Base-by-base conservation (phyloP, 2,329 filamentous ascomycete species). In the Ilyonectria robusta region DNA sequence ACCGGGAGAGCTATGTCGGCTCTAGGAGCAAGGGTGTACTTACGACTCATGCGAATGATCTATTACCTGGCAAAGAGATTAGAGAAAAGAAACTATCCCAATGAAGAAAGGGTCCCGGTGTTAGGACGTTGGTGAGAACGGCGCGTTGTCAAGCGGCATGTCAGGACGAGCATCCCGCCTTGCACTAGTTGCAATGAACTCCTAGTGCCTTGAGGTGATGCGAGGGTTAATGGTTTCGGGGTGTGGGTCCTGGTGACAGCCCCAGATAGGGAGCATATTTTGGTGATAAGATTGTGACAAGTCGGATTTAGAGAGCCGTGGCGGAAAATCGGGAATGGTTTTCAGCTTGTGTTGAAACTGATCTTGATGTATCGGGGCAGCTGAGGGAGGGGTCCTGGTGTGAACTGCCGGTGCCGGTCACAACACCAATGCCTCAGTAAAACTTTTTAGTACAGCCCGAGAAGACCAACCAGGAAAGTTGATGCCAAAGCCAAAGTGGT, bases 131-230 rank as follows among this genome's bases (percentile, higher is more conserved):
- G 50, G 13, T 53, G n/a, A 53, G 50, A 35, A n/a, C 33, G 33
- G 31, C 21, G 33, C 37, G 44, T 65, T 23, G 50, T 26, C 51
- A 54, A 54, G 42, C 46, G 51, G 55, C 46, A 40, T 54, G 53
- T 40, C n/a, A 31, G 57, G 51, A 61, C 21, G 40, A 48, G 47
- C 57, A 59, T 35, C 46, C 26, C 37, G 46, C 40, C 50, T 47
- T 50, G 53, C 65, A 46, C 62, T 65, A 57, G 65, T 53, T 37
- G 60, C 23, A 42, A 56, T 42, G 15, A 50, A 56, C 54, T 53
- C 47, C 29, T 21, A 47, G 47, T 67, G 59, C 51, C 64, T 69
- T 54, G 59, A 19, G 42, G 29, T 62, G 42, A 19, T 29, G 46
- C 31, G 50, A 26, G 40, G 48, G 46, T 56, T 62, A 42, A 37